Evolutionary conservation across 768 basidiomycete species (phyloP).

Genomic region (Xerocomus brunneocitrinus): DNA sequence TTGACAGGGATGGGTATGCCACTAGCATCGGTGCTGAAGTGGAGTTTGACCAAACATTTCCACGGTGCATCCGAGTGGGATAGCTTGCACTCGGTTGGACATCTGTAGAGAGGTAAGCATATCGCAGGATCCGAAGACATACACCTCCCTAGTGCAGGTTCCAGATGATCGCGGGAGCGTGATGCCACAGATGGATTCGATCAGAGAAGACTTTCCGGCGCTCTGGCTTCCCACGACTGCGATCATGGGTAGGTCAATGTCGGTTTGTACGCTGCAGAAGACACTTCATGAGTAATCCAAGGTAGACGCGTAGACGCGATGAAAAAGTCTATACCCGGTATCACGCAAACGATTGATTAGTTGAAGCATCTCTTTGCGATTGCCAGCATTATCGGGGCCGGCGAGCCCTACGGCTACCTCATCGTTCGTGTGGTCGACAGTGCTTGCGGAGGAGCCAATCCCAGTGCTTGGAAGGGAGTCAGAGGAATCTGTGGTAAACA

Average conservation of each 20-base stretch:
- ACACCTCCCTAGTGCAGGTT: slow-evolving; percentile 59
- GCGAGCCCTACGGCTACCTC: slow-evolving; percentile 47
- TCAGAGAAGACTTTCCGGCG: slow-evolving; percentile 70
- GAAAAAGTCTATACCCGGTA: slow-evolving; percentile 45
- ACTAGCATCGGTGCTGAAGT: slow-evolving; percentile 37
- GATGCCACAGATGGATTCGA: slow-evolving; percentile 71
- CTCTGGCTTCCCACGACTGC: slow-evolving; percentile 68
- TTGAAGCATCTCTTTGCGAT: slow-evolving; percentile 51
- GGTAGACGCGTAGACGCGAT: background rate
- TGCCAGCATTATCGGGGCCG: slow-evolving; percentile 37
- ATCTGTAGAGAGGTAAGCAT: slow-evolving; percentile 32
- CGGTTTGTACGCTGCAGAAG: slow-evolving; percentile 51
- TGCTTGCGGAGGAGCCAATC: background rate
- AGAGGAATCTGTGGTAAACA: background rate
- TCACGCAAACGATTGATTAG: slow-evolving; percentile 55
- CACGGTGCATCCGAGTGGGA: slow-evolving; percentile 38
- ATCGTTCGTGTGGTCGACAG: background rate
- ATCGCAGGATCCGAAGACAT: background rate
- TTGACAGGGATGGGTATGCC: slow-evolving; percentile 37
- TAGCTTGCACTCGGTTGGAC: slow-evolving; percentile 55
- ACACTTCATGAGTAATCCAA: background rate
- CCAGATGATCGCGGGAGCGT: slow-evolving; percentile 65
- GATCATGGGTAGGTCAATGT: slow-evolving; percentile 69
- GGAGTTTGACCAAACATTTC: slow-evolving; percentile 49
- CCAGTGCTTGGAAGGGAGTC: background rate